These are phyloP conservation scores for Allium fistulosum DNA, from an alignment of 106 monocot genomes.

Conservation along the genomic window DNA sequence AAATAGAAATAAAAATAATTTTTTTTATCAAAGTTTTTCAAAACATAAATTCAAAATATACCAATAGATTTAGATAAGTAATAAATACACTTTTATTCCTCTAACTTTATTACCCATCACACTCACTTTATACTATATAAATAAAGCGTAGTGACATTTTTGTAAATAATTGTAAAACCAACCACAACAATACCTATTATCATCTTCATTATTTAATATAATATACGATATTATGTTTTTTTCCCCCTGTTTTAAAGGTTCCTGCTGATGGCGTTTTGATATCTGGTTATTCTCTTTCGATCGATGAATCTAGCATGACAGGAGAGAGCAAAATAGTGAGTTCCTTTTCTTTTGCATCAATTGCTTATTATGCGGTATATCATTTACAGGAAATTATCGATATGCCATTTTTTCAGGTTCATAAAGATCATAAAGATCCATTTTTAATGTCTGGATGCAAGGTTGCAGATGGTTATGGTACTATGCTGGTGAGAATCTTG, in stretches of 20 bases:
- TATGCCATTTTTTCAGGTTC: slow-evolving; percentile 34
- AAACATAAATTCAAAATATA: too few species aligned
- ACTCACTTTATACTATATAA: too few species aligned
- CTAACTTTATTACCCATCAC: too few species aligned
- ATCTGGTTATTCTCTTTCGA: slow-evolving; percentile 69
- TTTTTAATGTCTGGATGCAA: slow-evolving; percentile 99
- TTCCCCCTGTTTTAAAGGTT: slow-evolving; percentile 30
- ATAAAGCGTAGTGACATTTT: too few species aligned
- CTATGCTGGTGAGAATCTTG: slow-evolving; percentile 64
- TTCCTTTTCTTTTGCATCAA: not conserved
- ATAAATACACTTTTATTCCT: too few species aligned
- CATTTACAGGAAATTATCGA: not conserved
- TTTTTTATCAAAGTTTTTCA: too few species aligned
- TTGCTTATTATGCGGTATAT: not conserved
- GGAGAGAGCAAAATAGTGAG: slow-evolving; percentile 94
- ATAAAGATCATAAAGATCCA: slow-evolving; percentile 73
- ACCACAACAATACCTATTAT: too few species aligned
- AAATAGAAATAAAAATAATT: too few species aligned
- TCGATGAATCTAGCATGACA: slow-evolving; percentile 98
- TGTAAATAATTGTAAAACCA: too few species aligned
- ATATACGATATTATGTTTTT: too few species aligned
- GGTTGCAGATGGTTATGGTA: slow-evolving; percentile 97
- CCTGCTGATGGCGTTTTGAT: slow-evolving; percentile 91
- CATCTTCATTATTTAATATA: too few species aligned
- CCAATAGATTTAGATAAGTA: too few species aligned